Evolutionary conservation across 2,329 filamentous ascomycete species (phyloP), one percentile per base, ranked within the genome.

Genomic region (Calonectria honghensis): DNA sequence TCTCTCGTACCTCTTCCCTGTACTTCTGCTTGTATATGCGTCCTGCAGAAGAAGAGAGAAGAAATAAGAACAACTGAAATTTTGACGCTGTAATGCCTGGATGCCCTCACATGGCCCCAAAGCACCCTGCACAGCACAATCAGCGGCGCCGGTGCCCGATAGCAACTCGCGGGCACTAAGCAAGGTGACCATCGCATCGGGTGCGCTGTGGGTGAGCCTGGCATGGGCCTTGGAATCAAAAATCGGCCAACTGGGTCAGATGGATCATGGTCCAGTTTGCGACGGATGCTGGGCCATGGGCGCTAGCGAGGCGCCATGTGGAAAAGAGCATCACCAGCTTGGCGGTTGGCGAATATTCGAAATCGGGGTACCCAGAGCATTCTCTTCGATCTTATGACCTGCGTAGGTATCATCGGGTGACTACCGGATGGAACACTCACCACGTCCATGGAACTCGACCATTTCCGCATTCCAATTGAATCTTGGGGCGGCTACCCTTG

Each of bases 151-250:
- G 63, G 70, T 66, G 69, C 51, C 32, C 72, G 72, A 61, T 52
- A 79, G 68, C 71, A 77, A 71, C 37, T 54, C 66, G 73, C 79
- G 79, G 79, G 76, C 79, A 80, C 79, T 81, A 81, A 75, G 76
- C 64, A 80, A 79, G 59, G 70, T 75, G 68, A 48, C 79, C 78
- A 78, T 61, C 64, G 73, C 76, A 73, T 78, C 72, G 79, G 79
- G 79, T 77, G 64, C 51, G 27, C 32, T 72, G 70, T 70, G 66
- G 66, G 51, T 63, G 61, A 68, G 45, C 45, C 41, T 35, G 65
- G 32, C 65, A 32, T 45, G 65, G 65, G 51, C 32, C 65, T 54
- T 45, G 32, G 24, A 32, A 63, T 35, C 45, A 31, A 35, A 27
- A 54, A 67, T 63, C 45, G 35, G 52, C 45, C 52, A 72, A 24